A percentile compares a stretch with the other conserved stretches of the same genome.
phyloP scores from a whole-genome alignment of 441 rosid species.

The Gossypium schwendimanii region DNA sequence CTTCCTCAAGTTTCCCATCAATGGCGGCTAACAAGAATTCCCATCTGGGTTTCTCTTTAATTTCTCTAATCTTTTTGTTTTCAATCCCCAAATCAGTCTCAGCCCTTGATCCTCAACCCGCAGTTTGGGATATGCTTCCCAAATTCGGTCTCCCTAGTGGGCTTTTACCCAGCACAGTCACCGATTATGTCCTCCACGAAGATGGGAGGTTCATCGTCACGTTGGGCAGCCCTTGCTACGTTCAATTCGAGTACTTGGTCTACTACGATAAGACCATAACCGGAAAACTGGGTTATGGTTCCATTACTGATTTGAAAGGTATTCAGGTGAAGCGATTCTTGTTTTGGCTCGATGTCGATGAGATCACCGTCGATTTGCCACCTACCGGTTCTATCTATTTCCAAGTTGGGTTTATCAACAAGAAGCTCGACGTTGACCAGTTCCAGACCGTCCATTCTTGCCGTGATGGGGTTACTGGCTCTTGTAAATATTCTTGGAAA shows the following conservation, averaged over 20 bases:
- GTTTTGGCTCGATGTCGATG: slow-evolving; percentile 73
- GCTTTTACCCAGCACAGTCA: slow-evolving; percentile 55
- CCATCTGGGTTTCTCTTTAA: slow-evolving; percentile 15
- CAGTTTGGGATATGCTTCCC: slow-evolving; percentile 74
- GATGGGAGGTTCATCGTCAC: slow-evolving; percentile 58
- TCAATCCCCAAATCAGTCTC: slow-evolving; percentile 13
- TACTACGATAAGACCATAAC: slow-evolving; percentile 59
- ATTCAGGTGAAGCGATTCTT: slow-evolving; percentile 71
- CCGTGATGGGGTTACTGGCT: slow-evolving; percentile 36
- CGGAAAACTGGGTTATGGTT: slow-evolving; percentile 64
- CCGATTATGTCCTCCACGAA: slow-evolving; percentile 45
- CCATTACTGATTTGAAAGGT: slow-evolving; percentile 62
- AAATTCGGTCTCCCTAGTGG: slow-evolving; percentile 85
- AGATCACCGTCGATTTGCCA: slow-evolving; percentile 85
- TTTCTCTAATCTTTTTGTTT: slow-evolving; percentile 20
- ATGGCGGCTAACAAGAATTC: slow-evolving; percentile 4
- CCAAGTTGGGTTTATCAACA: slow-evolving; percentile 76
- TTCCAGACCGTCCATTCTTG: slow-evolving; percentile 86
- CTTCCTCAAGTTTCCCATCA: not conserved
- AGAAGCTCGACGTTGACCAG: slow-evolving; percentile 74
- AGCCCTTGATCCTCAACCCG: slow-evolving; percentile 20
- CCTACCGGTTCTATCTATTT: slow-evolving; percentile 77
- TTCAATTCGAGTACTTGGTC: slow-evolving; percentile 78
- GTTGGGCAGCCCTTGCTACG: slow-evolving; percentile 45
- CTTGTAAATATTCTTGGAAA: slow-evolving; percentile 40